Percentiles rank a stretch among this genome's conserved stretches.
Conservation (phyloP, 139 green algal genomes). For the Micractinium sp. region DNA sequence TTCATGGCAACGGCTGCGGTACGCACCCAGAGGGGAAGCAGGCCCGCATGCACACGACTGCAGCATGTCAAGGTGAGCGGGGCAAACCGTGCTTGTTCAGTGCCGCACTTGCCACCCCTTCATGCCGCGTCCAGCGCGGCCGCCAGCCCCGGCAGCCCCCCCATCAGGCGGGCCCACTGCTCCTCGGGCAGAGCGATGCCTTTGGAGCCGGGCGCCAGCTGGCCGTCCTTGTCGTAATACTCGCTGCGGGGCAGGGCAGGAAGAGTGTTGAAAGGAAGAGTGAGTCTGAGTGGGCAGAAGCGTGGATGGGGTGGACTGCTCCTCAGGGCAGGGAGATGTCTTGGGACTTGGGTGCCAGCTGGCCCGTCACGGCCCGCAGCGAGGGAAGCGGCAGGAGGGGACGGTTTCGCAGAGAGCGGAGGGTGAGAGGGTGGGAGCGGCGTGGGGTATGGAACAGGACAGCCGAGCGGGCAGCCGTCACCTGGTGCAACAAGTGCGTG, state of each 20-base stretch:
- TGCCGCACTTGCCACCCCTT: neutral
- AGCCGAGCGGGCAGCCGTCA: too few relatives aligned
- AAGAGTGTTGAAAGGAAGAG: neutral
- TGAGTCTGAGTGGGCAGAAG: neutral
- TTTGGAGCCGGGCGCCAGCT: slow-evolving; percentile 53
- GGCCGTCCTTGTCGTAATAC: slow-evolving; percentile 57
- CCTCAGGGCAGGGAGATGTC: neutral
- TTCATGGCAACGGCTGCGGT: too few relatives aligned
- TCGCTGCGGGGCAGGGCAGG: slow-evolving; percentile 17
- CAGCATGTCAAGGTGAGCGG: too few relatives aligned
- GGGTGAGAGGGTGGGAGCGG: neutral
- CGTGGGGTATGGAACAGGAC: neutral
- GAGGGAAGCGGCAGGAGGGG: too few relatives aligned
- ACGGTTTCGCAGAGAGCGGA: neutral
- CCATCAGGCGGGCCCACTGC: slow-evolving; percentile 56
- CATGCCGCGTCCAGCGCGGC: neutral
- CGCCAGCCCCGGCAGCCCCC: slow-evolving; percentile 37
- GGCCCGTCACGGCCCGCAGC: too few relatives aligned
- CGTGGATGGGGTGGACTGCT: neutral
- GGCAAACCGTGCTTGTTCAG: too few relatives aligned
- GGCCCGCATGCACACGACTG: too few relatives aligned
- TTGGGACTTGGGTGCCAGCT: neutral
- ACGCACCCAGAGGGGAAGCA: too few relatives aligned
- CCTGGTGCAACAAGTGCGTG: too few relatives aligned
- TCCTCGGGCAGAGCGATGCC: slow-evolving; percentile 59